Percentiles rank a stretch among this genome's conserved stretches.
Conservation (phyloP, 345 rosid genomes). For the Passiflora organensis region DNA sequence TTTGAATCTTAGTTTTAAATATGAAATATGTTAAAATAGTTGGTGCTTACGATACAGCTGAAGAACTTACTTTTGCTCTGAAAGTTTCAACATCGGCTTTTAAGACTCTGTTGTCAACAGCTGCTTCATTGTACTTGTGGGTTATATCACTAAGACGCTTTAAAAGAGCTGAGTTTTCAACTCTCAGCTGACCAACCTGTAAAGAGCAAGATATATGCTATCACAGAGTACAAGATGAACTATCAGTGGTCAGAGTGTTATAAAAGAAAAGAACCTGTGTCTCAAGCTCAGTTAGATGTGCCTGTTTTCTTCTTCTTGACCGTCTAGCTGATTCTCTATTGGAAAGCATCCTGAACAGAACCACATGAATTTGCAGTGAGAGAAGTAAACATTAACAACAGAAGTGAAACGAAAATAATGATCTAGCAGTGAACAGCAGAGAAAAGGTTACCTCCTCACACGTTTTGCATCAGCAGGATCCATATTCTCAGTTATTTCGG, state of each 20-base stretch:
- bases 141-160: conserved; percentile 19
- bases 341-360: conserved; percentile 25
- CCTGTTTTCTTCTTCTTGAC: conserved; percentile 35
- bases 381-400: conserved; percentile 1
- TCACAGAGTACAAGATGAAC: conserved; percentile 5
- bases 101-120: conserved; percentile 30
- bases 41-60: too few species aligned
- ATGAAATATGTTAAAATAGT: too few species aligned
- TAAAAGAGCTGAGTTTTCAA: conserved; percentile 22
- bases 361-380: conserved; percentile 7
- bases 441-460: conserved; percentile 19
- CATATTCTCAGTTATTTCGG: conserved; percentile 35
- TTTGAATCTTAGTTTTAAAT: too few species aligned
- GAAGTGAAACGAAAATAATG: background rate
- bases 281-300: conserved; percentile 28
- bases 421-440: conserved; percentile 1
- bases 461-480: conserved; percentile 23
- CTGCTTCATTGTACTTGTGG: conserved; percentile 27
- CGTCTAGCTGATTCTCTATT: conserved; percentile 32
- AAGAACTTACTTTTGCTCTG: conserved; percentile 23
- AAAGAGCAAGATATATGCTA: background rate
- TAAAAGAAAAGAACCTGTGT: conserved; percentile 18
- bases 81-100: conserved; percentile 28
- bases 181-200: conserved; percentile 26
- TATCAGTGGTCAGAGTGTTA: background rate